A percentile compares a stretch with the other conserved stretches of the same genome.
phyloP scores from a whole-genome alignment of 2,329 filamentous ascomycete species.

The Amylocarpus encephaloides region DNA sequence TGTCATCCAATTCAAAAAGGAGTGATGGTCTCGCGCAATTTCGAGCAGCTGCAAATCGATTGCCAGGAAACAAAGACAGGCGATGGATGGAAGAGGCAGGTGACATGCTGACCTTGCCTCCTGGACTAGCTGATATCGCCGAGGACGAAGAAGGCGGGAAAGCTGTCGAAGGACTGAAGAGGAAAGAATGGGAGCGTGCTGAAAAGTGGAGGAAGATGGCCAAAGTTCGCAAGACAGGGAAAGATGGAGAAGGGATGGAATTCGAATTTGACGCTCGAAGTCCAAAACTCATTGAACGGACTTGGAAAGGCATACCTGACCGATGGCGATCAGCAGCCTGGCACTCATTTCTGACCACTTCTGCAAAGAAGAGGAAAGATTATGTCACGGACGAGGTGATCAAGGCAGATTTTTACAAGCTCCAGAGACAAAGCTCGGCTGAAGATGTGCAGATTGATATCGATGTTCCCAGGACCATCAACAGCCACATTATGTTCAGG shows the following conservation, averaged over 20 bases:
- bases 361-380: conserved; percentile 58
- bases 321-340: conserved; percentile 89
- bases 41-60: conserved; percentile 50
- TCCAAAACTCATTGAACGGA: conserved; percentile 81
- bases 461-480: conserved; percentile 92
- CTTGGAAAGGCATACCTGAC: conserved; percentile 98
- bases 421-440: conserved; percentile 68
- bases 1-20: conserved; percentile 28
- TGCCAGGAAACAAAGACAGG: conserved; percentile 56
- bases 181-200: conserved; percentile 55
- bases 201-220: conserved; percentile 67
- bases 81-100: conserved; percentile 58
- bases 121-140: conserved; percentile 48
- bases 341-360: conserved; percentile 83
- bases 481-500: conserved; percentile 94
- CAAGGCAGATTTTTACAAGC: conserved; percentile 62
- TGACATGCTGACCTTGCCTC: conserved; percentile 58
- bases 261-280: conserved; percentile 77
- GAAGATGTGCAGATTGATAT: conserved; percentile 97
- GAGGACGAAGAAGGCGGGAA: conserved; percentile 50
- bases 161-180: conserved; percentile 49
- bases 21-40: conserved; percentile 47
- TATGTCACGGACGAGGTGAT: conserved; percentile 65
- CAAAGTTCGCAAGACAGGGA: conserved; percentile 45
- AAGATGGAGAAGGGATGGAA: conserved; percentile 50